Evolutionary conservation across 2,329 filamentous ascomycete genomes (phyloP).

Genomic region (Aspergillus transmontanensis): DNA sequence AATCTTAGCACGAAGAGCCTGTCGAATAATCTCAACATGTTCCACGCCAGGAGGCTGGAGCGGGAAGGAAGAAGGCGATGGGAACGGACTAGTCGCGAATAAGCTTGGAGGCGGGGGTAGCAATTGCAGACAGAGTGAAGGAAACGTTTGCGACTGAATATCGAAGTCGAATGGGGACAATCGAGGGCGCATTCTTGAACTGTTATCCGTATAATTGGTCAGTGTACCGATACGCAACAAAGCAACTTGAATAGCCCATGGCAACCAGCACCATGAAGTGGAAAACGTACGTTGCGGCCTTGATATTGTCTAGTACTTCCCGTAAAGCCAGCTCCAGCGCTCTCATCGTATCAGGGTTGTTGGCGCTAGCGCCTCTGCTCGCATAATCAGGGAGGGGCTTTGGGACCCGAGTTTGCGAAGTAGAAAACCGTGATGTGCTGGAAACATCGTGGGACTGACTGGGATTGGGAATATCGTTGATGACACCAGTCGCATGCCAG

Average conservation of each 20-base stretch:
- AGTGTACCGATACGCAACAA: constrained; percentile 15
- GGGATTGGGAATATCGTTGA: constrained; percentile 68
- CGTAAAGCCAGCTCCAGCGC: constrained; percentile 83
- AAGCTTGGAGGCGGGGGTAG: constrained; percentile 79
- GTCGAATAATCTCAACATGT: constrained; percentile 72
- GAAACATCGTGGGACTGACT: constrained; percentile 47
- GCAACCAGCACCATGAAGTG: background rate
- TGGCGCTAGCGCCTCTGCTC: constrained; percentile 65
- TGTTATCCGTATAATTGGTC: constrained; percentile 26
- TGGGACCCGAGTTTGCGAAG: constrained; percentile 36
- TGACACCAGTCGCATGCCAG: constrained; percentile 78
- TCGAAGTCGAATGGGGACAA: constrained; percentile 73
- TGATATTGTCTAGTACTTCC: constrained; percentile 78
- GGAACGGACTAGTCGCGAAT: constrained; percentile 77
- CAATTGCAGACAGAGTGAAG: constrained; percentile 78
- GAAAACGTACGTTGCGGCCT: constrained; percentile 73
- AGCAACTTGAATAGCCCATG: constrained; percentile 5
- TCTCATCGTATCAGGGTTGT: constrained; percentile 76
- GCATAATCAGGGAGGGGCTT: constrained; percentile 52
- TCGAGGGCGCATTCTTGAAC: constrained; percentile 46
- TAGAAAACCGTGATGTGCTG: constrained; percentile 31
- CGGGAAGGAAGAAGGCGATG: constrained; percentile 79
- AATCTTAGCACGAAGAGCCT: constrained; percentile 69
- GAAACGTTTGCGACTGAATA: constrained; percentile 81
- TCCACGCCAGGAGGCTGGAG: constrained; percentile 72